Evolutionary conservation across 192 early-diverging fungal species (phyloP).

Genomic region (Diversispora eburnea): DNA sequence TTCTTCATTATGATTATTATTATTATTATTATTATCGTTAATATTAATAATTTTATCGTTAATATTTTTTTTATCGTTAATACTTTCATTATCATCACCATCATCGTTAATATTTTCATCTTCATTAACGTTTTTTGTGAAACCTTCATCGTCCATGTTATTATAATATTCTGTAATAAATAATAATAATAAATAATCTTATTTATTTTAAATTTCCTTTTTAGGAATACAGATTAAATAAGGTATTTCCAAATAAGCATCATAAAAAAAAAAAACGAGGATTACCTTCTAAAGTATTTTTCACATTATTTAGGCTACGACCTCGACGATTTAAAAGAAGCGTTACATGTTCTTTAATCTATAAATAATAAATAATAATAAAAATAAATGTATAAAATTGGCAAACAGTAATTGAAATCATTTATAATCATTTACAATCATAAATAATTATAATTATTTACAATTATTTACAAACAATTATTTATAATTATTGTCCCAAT

Average conservation of each 20-base stretch:
- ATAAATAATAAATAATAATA: not conserved
- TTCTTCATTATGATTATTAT: not conserved
- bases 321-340: constrained; percentile 43
- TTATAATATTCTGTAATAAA: constrained; percentile 10
- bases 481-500: not conserved
- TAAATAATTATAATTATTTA: not conserved
- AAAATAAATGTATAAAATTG: not conserved
- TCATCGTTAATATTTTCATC: too few relatives aligned
- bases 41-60: too few relatives aligned
- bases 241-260: not conserved
- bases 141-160: not conserved
- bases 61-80: too few relatives aligned
- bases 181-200: not conserved
- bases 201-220: not conserved
- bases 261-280: not conserved
- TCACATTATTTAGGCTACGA: constrained; percentile 44
- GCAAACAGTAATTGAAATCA: too few relatives aligned
- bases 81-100: too few relatives aligned
- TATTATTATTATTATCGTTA: too few relatives aligned
- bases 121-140: not conserved
- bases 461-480: not conserved
- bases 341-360: constrained; percentile 40
- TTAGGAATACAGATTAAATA: not conserved
- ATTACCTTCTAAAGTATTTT: constrained; percentile 44
- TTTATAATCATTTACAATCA: too few relatives aligned